Evolutionary conservation across 495 filamentous ascomycete species (phyloP), one percentile per base, ranked within the genome.

Genomic region (Schizothecium vesticola): DNA sequence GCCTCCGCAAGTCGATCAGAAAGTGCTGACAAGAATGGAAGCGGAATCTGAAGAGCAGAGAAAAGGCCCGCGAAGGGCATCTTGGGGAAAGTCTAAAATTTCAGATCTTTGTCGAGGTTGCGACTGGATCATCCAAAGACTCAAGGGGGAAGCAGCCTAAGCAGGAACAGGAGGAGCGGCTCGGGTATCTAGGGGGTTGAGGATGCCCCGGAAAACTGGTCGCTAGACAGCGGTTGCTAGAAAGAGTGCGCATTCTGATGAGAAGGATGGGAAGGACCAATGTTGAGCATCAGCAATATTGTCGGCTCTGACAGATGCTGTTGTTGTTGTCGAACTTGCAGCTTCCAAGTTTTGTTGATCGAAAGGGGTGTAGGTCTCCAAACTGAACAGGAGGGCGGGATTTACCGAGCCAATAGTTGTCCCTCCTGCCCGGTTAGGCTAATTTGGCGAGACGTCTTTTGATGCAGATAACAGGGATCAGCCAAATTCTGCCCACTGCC

Each of bases 401-500:
- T 13, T 60, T 67, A n/a, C 63, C 56, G 68, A 67, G 66, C 72
- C 65, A 74, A 74, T 74, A 11, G 58, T 2, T 16, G 31, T 8
- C 23, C 2, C 11, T n/a, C 11, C 33, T 63, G 26, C 72, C 73
- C 31, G 26, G 72, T 71, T 60, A 75, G 75, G 71, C 75, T 73
- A 70, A 69, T 71, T 71, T 64, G 67, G 68, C 70, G 75, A 76
- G 70, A 76, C 75, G 69, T 56, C 33, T 67, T 66, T 70, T 66
- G 67, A 65, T 67, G 63, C 64, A 56, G 51, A 16, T 11, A 31
- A 43, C 51, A 65, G 28, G 33, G 64, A 13, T 29, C 24, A 31
- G 56, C 36, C 19, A 25, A 23, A 24, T 24, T 59, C 25, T 61
- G 63, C 67, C 59, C 62, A 56, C 64, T 31, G 61, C 43, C 69